phyloP scores from a whole-genome alignment of 306 rosid species.

The Bauhinia variegata region DNA sequence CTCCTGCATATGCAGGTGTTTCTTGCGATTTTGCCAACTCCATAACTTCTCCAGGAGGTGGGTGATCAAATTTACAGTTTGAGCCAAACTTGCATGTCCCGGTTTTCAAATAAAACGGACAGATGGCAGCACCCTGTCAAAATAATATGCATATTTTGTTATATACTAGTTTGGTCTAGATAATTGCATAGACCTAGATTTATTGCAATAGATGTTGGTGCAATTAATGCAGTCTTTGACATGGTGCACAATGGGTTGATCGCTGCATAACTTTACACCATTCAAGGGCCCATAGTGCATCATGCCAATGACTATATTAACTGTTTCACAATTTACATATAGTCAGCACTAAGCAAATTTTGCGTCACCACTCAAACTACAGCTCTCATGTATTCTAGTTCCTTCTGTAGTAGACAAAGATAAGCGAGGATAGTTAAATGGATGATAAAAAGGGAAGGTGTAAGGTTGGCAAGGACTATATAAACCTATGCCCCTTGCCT shows the following conservation, averaged over 20 bases:
- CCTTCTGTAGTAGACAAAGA: neutral
- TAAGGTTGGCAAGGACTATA: conserved; percentile 20
- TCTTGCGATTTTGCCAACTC: conserved; percentile 62
- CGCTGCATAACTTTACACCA: too few relatives aligned
- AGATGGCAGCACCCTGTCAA: conserved; percentile 72
- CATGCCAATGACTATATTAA: too few relatives aligned
- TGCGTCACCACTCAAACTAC: neutral
- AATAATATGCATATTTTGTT: conserved; percentile 15
- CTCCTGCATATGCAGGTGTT: conserved; percentile 40
- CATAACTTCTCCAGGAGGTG: conserved; percentile 96
- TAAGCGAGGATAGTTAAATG: neutral
- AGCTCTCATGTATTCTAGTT: conserved; percentile 14
- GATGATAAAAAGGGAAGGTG: neutral
- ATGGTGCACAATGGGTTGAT: too few relatives aligned
- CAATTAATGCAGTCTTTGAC: too few relatives aligned
- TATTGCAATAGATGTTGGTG: too few relatives aligned
- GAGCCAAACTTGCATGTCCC: conserved; percentile 90
- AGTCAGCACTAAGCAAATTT: too few relatives aligned
- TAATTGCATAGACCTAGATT: neutral
- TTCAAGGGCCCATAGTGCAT: too few relatives aligned
- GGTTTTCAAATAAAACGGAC: conserved; percentile 92
- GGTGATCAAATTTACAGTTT: conserved; percentile 95
- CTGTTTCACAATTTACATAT: too few relatives aligned
- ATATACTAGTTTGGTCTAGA: neutral
- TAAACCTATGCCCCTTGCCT: conserved; percentile 5